Evolutionary conservation across 441 rosid genomes (phyloP).

Genomic region (Adansonia rubrostipa): DNA sequence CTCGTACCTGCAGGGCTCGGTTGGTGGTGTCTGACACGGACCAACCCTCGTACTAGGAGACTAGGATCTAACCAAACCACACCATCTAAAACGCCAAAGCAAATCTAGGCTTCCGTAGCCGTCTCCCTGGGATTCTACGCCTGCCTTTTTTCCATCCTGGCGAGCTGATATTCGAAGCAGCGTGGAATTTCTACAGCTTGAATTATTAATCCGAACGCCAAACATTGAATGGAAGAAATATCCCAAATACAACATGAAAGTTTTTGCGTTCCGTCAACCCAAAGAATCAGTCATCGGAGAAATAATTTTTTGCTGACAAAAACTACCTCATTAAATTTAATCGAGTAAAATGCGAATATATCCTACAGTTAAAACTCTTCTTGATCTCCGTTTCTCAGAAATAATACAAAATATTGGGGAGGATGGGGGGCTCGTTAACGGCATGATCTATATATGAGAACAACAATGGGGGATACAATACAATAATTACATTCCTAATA

Average conservation of each 20-base stretch:
- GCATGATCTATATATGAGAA: conserved; percentile 47
- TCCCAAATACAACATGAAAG: neutral
- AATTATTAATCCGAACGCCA: neutral
- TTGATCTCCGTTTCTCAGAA: conserved; percentile 24
- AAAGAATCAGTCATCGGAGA: neutral
- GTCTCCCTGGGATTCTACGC: neutral
- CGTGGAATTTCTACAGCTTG: neutral
- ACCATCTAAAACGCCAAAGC: too few species aligned
- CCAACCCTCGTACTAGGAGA: too few species aligned
- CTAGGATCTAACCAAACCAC: too few species aligned
- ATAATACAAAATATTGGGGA: conserved; percentile 26
- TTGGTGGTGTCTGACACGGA: too few species aligned
- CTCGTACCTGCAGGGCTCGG: too few species aligned
- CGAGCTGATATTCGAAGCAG: neutral
- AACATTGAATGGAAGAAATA: neutral
- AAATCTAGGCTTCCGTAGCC: too few species aligned
- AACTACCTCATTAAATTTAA: conserved; percentile 32
- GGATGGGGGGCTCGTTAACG: conserved; percentile 17
- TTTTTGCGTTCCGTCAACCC: neutral
- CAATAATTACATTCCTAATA: conserved; percentile 58
- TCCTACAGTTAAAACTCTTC: conserved; percentile 41
- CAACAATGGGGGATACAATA: conserved; percentile 48
- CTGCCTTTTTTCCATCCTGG: neutral
- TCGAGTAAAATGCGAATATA: conserved; percentile 23
- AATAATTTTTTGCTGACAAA: neutral